Evolutionary conservation across 495 filamentous ascomycete genomes (phyloP), one percentile per base, ranked within the genome.

Genomic region (Penicillium arizonense): DNA sequence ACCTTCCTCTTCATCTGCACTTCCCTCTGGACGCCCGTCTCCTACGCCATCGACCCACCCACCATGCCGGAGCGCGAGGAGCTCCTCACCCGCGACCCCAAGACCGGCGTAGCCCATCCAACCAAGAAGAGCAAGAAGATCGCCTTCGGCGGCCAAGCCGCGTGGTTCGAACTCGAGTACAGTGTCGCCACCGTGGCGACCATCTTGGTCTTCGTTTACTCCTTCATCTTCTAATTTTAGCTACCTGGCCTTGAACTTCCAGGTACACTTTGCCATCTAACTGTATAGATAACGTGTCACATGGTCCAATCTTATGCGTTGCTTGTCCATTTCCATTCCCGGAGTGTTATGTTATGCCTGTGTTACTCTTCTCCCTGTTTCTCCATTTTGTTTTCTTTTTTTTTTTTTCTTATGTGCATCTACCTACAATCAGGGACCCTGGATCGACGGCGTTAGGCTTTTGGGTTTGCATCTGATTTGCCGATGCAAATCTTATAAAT

Each of bases 61-160:
- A 57, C 46, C 16, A 68, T 76, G 66, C 73, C 74, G 0, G 66
- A 72, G 8, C 67, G 75, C 3, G 74, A 77, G 46, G 71, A 75
- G 1, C 48, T 77, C 39, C 53, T 79, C 39, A 61, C 55, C 4
- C 62, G 73, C 0, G 76, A 79, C 45, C 60, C 67, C 3, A 73
- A 77, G 53, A 77, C 73, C n/a, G 72, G 67, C 11, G 69, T 77
- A 28, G 72, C 73, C 4, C 65, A 73, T 50, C 74, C 75, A 23
- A 76, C 68, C 18, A 59, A 56, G 16, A 45, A 62, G 44, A 70
- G 67, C 56, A 77, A 77, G 64, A 74, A 72, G 50, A 68, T 70
- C 36, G 59, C 68, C n/a, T 75, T 73, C 44, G 59, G 60, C 34
- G 64, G 65, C n/a, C 67, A 73, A 50, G 69, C 70, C 9, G 67